phyloP scores from a whole-genome alignment of 148 eudicot genomes.

The Amaranthus cruentus region DNA sequence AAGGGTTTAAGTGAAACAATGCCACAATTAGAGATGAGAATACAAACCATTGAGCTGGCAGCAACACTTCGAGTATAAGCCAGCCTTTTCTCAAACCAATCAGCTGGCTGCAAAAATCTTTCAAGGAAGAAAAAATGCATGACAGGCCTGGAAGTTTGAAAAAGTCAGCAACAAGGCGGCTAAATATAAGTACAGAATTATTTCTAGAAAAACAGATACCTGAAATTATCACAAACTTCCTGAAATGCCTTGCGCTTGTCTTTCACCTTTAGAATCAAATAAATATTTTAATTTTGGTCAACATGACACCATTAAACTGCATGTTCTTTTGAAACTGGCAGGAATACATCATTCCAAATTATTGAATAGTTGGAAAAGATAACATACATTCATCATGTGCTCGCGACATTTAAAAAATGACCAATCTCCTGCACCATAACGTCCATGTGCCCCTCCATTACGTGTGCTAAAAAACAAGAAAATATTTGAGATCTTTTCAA shows the following conservation, averaged over 20 bases:
- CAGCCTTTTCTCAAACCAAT: conserved; percentile 94
- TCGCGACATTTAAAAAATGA: conserved; percentile 86
- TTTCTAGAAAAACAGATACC: conserved; percentile 33
- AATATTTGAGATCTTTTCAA: not conserved
- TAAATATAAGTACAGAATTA: not conserved
- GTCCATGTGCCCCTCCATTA: conserved; percentile 98
- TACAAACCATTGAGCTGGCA: conserved; percentile 86
- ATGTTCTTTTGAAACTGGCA: conserved; percentile 1
- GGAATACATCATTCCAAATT: not conserved
- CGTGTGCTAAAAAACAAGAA: conserved; percentile 51
- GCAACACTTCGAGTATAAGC: conserved; percentile 97
- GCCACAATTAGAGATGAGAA: conserved; percentile 12
- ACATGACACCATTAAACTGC: not conserved
- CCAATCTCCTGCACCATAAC: conserved; percentile 93
- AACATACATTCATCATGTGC: conserved; percentile 71
- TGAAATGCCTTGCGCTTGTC: conserved; percentile 83
- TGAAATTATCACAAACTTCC: conserved; percentile 77
- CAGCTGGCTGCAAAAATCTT: conserved; percentile 88
- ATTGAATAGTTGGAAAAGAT: conserved; percentile 14
- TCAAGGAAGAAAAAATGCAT: conserved; percentile 95
- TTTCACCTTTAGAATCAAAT: conserved; percentile 48
- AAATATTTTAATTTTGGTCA: conserved; percentile 2
- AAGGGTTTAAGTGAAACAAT: not conserved
- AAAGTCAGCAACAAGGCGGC: conserved; percentile 14
- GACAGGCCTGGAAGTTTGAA: conserved; percentile 67